Base-by-base conservation (phyloP, 208 protist species). In the Trypanosoma boissoni region DNA sequence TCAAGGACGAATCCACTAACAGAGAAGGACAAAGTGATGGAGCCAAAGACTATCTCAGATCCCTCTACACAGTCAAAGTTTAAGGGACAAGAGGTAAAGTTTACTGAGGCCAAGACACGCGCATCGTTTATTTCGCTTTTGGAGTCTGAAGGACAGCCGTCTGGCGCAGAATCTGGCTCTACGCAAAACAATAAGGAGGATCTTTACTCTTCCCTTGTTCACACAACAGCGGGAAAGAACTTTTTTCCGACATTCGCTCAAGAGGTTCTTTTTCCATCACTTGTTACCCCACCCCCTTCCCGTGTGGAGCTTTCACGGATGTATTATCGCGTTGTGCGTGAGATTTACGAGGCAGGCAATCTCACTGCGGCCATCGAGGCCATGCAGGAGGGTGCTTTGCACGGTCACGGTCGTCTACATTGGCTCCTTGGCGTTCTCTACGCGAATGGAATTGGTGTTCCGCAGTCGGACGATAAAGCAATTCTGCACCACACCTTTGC, bases 401-500 rank as follows among this genome's bases (percentile, higher is more conserved):
- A 67, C 14, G 90, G 90, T n/a, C 74, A 93, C 58, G 63, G 78
- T 21, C 77, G 74, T 6, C 48, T 88, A 51, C 86, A 96, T 42
- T 92, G 74, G 71, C 61, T 90, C n/a, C 71, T 93, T 2, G 90
- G 81, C 0, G 80, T 92, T 3, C 64, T 93, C 44, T 73, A 96
- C 59, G 58, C 78, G 27, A 83, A 85, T 59, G 90, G 86, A 16
- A 31, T 94, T 31, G 90, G 83, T 18, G 86, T 94, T 23, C 64
- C 66, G 10, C 77, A 62, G 23, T 84, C 68, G 24, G 78, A 90
- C 37, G 57, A 75, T 0, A 72, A 73, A 8, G 80, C 88, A 3
- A 42, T 95, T 21, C 41, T 92, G 55, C 79, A 96, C 71, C 86
- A 89, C 67, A 78, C 74, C 34, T 90, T 93, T 41, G 86, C 89